Base-by-base conservation (phyloP, 306 rosid genomes). In the Pachyrhizus erosus region DNA sequence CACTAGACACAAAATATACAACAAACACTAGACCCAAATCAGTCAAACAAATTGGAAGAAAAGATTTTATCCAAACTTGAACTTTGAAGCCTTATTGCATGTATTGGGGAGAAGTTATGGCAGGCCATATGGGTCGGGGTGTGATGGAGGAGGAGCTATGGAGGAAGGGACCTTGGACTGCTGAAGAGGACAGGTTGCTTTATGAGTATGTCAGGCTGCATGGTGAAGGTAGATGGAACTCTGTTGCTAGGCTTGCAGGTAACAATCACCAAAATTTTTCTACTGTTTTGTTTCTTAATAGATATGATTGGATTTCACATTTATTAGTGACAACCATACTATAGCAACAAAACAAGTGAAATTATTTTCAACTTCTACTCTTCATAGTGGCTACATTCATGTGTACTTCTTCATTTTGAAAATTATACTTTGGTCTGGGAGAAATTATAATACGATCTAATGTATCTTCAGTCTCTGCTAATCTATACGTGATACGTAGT, bases 161-260 rank as follows among this genome's bases (percentile, higher is more conserved):
- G 96, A 91, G 98, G 69, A 94, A 94, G 83, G 98, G 98, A 20
- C 98, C 98, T 43, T 94, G 98, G 98, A 94, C 97, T 77, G 70
- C 92, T 81, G 97, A 94, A 66, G 98, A 94, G 86, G 98, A 94
- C 78, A 87, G 92, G 46, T 78, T 92, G 87, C 93, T 94, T 1
- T 78, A 86, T 80, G 92, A 94, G 54, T 92, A 94, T 91, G 98
- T 94, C 26, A 88, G 90, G 74, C 10, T 90, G 49, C 97, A 92
- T 85, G 98, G 97, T 51, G 98, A 94, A 82, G 98, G 98, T 7
- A 89, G 98, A 87, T 94, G 98, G 98, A 94, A 90, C 81, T 94
- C 97, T 77, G 97, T 94, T 20, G 90, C 98, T 51, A 89, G 91
- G 57, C 97, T 91, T 84, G 88, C 97, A 82, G 98, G 98, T 94